A percentile compares a stretch with the other conserved stretches of the same genome.
These are phyloP conservation scores for Hericium erinaceus DNA, from an alignment of 768 basidiomycete species.

Conservation along the genomic window DNA sequence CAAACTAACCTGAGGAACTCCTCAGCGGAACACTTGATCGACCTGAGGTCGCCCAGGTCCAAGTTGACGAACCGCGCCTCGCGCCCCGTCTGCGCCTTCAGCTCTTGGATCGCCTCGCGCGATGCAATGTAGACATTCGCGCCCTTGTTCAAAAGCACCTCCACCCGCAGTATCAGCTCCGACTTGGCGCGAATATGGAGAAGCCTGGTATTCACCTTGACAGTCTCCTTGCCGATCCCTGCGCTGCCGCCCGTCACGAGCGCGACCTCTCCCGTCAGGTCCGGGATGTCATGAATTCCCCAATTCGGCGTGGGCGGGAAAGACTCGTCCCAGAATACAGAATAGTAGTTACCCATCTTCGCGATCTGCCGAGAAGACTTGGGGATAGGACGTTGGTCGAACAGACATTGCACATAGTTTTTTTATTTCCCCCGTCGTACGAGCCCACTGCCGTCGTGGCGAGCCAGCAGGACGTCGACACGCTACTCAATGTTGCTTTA, in stretches of 20 bases:
- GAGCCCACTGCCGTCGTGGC: no score
- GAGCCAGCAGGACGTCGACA: no score
- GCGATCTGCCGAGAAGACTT: no score
- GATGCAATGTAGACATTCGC: slow-evolving; percentile 57
- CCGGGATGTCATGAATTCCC: slow-evolving; percentile 29
- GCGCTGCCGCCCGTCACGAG: slow-evolving; percentile 22
- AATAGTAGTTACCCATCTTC: no score
- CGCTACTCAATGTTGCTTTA: no score
- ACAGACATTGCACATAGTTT: no score
- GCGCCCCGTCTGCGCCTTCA: slow-evolving; percentile 34
- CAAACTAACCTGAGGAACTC: slow-evolving; percentile 24
- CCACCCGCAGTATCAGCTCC: background rate
- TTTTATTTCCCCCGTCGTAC: no score
- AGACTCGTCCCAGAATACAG: slow-evolving; percentile 2
- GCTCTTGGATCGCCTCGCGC: slow-evolving; percentile 40
- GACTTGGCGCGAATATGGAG: no score
- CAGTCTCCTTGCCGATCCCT: slow-evolving; percentile 16
- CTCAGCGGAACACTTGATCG: slow-evolving; percentile 28
- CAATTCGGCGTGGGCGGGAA: slow-evolving; percentile 19
- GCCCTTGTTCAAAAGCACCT: slow-evolving; percentile 45
- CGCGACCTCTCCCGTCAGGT: slow-evolving; percentile 32
- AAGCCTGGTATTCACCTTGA: background rate
- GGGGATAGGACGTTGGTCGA: no score
- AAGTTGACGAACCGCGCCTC: slow-evolving; percentile 33
- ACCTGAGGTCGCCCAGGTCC: slow-evolving; percentile 29